A percentile compares a stretch with the other conserved stretches of the same genome.
Evolutionary conservation across 306 rosid species (phyloP).

Genomic region (Comarum palustre): DNA sequence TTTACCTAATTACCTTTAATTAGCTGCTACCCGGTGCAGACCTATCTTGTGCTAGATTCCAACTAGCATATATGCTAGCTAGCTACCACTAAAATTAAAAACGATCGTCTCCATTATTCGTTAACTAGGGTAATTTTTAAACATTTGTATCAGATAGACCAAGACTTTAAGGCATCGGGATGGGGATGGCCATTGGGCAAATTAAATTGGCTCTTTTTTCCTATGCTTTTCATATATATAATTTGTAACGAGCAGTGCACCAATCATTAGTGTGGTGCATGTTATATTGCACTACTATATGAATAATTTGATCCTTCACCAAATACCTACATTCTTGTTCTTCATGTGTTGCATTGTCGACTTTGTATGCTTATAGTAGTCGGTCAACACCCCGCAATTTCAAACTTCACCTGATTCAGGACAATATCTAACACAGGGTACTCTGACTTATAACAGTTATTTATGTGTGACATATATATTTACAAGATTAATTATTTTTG

Average conservation of each 20-base stretch:
- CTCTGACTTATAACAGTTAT: too few relatives aligned
- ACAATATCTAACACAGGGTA: constrained; percentile 39
- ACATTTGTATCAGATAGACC: background rate
- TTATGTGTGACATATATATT: background rate
- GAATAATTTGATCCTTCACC: background rate
- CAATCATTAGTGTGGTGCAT: constrained; percentile 20
- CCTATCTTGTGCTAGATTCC: background rate
- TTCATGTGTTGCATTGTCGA: constrained; percentile 33
- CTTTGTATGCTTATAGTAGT: background rate
- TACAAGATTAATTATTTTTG: background rate
- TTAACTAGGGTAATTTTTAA: background rate
- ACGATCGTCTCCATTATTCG: background rate
- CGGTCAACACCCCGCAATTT: constrained; percentile 40
- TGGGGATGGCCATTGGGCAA: background rate
- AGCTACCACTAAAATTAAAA: background rate
- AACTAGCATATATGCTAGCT: background rate
- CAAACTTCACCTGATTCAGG: constrained; percentile 30
- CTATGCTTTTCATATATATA: background rate
- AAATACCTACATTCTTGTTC: background rate
- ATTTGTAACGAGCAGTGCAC: background rate
- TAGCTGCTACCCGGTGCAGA: constrained; percentile 5
- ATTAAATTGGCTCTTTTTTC: background rate
- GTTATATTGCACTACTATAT: background rate
- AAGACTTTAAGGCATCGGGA: constrained; percentile 14
- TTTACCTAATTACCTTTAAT: constrained; percentile 10